These are phyloP conservation scores for Peronospora belbahrii DNA, from an alignment of 352 stramenopile species.

Conservation along the genomic window DNA sequence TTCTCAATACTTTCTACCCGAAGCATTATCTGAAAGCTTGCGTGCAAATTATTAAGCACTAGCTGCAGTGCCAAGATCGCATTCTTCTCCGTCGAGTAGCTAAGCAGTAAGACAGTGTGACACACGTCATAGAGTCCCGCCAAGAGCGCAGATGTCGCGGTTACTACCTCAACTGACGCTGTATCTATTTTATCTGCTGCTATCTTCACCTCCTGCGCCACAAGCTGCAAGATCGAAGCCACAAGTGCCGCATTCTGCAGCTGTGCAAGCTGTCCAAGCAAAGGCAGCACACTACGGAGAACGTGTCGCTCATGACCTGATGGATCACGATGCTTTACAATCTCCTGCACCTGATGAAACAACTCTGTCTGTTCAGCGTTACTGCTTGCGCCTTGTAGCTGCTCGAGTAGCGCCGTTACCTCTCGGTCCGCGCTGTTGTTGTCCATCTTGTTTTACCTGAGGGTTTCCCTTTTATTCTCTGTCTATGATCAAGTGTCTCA, in stretches of 20 bases:
- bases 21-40: constrained; percentile 36
- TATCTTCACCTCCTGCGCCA: constrained; percentile 21
- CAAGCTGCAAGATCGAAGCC: constrained; percentile 41
- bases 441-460: constrained; percentile 17
- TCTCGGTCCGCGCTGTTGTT: constrained; percentile 32
- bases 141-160: constrained; percentile 22
- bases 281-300: constrained; percentile 35
- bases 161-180: neutral
- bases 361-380: constrained; percentile 51
- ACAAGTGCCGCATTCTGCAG: constrained; percentile 57
- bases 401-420: constrained; percentile 45
- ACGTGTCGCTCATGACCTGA: constrained; percentile 30
- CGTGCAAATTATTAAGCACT: constrained; percentile 26
- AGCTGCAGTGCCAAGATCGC: constrained; percentile 45
- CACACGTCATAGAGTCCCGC: constrained; percentile 42
- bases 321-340: constrained; percentile 49
- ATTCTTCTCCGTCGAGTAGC: constrained; percentile 72
- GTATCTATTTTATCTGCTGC: neutral
- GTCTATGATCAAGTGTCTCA: too few relatives aligned
- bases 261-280: constrained; percentile 42
- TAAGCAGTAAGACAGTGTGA: constrained; percentile 56
- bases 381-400: constrained; percentile 29
- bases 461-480: too few relatives aligned
- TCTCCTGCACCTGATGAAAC: constrained; percentile 59
- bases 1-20: constrained; percentile 11